Percentiles rank a stretch among this genome's conserved stretches.
These are phyloP conservation scores for Wallacemonas sp. DNA, from an alignment of 208 protist genomes.

Conservation along the genomic window DNA sequence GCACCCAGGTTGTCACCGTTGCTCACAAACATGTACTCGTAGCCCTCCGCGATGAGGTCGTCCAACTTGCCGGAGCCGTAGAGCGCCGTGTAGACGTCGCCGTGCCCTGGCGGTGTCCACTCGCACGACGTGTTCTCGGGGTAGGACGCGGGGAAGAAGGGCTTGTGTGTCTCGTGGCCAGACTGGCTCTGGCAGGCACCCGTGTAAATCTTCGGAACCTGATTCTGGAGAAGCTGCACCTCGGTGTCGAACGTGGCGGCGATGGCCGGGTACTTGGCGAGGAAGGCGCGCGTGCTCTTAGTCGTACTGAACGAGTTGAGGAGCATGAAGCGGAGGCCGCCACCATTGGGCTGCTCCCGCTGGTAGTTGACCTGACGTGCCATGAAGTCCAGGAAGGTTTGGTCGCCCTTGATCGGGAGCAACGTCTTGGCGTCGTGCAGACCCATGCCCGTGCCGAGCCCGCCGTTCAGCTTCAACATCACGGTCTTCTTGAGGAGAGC, in stretches of 20 bases:
- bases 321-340: conserved; percentile 94
- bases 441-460: conserved; percentile 93
- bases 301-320: conserved; percentile 99
- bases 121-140: conserved; percentile 52
- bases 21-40: conserved; percentile 98
- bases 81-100: conserved; percentile 97
- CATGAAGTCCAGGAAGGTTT: conserved; percentile 98
- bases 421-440: conserved; percentile 86
- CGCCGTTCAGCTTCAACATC: conserved; percentile 98
- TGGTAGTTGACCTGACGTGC: conserved; percentile 93
- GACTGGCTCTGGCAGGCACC: conserved; percentile 22
- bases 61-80: conserved; percentile 90
- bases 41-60: conserved; percentile 81
- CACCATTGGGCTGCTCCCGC: conserved; percentile 78
- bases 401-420: conserved; percentile 91
- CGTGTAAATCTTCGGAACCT: conserved; percentile 78
- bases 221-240: conserved; percentile 84
- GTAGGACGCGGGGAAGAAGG: conserved; percentile 47
- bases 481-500: conserved; percentile 83
- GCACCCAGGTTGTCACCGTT: conserved; percentile 99
- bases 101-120: conserved; percentile 99
- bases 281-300: conserved; percentile 82
- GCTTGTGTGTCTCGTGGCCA: conserved; percentile 34
- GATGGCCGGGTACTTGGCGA: conserved; percentile 55
- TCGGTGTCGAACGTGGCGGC: conserved; percentile 54